phyloP scores from a whole-genome alignment of 2,329 filamentous ascomycete species.

The Aureobasidium sp. region DNA sequence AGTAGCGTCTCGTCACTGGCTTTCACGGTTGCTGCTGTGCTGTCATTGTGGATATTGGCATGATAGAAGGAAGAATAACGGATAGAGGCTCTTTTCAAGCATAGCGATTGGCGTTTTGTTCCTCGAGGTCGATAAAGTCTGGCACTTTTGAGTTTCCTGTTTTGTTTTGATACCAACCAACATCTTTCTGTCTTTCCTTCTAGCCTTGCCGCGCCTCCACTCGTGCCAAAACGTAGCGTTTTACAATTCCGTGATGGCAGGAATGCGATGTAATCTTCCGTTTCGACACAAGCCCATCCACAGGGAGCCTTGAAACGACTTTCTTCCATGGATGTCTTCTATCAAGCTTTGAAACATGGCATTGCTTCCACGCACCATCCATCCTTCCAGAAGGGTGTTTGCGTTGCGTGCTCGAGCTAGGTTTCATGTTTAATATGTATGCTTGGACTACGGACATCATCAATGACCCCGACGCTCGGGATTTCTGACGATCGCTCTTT shows the following conservation, averaged over 20 bases:
- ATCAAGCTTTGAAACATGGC: not conserved
- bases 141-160: not conserved
- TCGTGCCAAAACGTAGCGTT: too few species aligned
- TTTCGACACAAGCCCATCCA: too few species aligned
- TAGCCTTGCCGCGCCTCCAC: too few species aligned
- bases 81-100: not conserved
- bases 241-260: too few species aligned
- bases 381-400: not conserved
- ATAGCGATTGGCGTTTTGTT: slow-evolving; percentile 4
- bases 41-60: not conserved
- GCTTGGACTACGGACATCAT: not conserved
- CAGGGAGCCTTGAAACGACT: not conserved
- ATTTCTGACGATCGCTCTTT: not conserved
- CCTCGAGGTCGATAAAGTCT: not conserved
- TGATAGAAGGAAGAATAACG: not conserved
- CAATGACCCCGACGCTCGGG: not conserved
- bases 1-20: not conserved
- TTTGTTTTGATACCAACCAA: not conserved
- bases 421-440: not conserved
- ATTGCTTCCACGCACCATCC: not conserved
- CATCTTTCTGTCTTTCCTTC: not conserved
- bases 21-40: not conserved
- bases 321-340: not conserved
- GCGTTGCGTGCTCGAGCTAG: not conserved
- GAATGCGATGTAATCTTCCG: too few species aligned